Evolutionary conservation across 164 flowering plant genomes (phyloP).

Genomic region (Sextonia rubra): DNA sequence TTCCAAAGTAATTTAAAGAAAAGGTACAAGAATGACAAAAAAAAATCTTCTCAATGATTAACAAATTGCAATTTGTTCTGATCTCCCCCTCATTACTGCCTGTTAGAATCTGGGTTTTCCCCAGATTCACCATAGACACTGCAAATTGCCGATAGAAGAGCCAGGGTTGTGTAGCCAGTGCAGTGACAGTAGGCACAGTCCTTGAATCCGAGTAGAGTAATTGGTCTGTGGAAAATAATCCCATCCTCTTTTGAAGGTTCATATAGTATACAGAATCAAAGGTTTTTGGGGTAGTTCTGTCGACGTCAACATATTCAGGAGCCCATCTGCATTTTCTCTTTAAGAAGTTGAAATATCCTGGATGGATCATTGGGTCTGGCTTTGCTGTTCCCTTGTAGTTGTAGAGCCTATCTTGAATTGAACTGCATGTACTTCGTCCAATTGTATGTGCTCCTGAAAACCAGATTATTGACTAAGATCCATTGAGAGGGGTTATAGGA

Average conservation of each 20-base stretch:
- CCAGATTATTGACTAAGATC: neutral
- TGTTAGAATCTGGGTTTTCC: slow-evolving; percentile 43
- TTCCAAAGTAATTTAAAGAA: neutral
- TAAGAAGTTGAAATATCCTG: slow-evolving; percentile 46
- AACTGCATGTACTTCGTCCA: slow-evolving; percentile 55
- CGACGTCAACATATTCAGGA: slow-evolving; percentile 51
- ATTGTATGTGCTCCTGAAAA: slow-evolving; percentile 74
- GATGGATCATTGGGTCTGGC: slow-evolving; percentile 45
- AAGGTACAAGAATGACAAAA: neutral
- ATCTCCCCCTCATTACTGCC: slow-evolving; percentile 56
- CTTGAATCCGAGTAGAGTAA: slow-evolving; percentile 43
- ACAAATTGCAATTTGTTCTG: slow-evolving; percentile 46
- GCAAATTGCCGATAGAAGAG: slow-evolving; percentile 51
- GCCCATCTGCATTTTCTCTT: slow-evolving; percentile 67
- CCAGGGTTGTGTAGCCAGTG: slow-evolving; percentile 29
- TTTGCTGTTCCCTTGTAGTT: slow-evolving; percentile 38
- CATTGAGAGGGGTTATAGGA: too few species aligned
- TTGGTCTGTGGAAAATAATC: slow-evolving; percentile 57
- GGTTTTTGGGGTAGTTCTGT: slow-evolving; percentile 44
- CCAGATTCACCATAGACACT: slow-evolving; percentile 69
- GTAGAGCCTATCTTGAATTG: slow-evolving; percentile 47
- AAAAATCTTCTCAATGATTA: slow-evolving; percentile 26
- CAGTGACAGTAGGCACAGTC: slow-evolving; percentile 37
- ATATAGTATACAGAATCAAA: slow-evolving; percentile 55
- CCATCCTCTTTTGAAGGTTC: slow-evolving; percentile 57